A percentile compares a stretch with the other conserved stretches of the same genome.
Evolutionary conservation across 1,284 basidiomycete genomes (phyloP).

Genomic region (Tetrapyrgos nigripes): DNA sequence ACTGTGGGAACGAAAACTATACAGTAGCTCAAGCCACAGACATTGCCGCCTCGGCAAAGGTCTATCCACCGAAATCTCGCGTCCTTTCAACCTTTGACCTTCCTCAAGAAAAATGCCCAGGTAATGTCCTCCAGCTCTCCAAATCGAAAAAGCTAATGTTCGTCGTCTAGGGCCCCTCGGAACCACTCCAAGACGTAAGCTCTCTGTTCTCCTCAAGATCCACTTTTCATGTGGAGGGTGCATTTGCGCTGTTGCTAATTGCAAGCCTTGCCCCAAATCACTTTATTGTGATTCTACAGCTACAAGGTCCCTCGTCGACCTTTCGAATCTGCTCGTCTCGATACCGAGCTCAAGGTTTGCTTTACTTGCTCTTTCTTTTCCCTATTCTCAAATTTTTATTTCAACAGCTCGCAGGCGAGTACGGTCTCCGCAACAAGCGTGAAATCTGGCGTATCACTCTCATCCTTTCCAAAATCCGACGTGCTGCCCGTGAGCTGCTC

Average conservation of each 20-base stretch:
- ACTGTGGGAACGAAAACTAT: no score
- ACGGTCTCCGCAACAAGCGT: constrained; percentile 99
- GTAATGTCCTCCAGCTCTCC: constrained; percentile 51
- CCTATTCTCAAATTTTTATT: constrained; percentile 3
- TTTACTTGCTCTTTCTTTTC: background rate
- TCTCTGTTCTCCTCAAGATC: constrained; percentile 60
- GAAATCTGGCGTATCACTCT: constrained; percentile 99
- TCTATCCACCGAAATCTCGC: no score
- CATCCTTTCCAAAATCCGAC: constrained; percentile 98
- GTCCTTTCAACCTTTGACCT: constrained; percentile 41
- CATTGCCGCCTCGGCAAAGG: no score
- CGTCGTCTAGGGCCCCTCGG: constrained; percentile 74
- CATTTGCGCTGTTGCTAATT: constrained; percentile 64
- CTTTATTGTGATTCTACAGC: constrained; percentile 57
- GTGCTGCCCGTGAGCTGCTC: constrained; percentile 99
- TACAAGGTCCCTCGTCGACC: constrained; percentile 99
- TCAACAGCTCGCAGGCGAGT: constrained; percentile 99
- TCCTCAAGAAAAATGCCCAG: constrained; percentile 81
- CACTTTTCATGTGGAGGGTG: constrained; percentile 67
- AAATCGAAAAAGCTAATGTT: constrained; percentile 41
- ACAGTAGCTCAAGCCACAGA: constrained; percentile 11
- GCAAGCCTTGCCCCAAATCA: constrained; percentile 67
- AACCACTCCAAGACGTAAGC: constrained; percentile 91
- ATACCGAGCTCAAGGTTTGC: constrained; percentile 96
- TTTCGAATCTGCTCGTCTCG: constrained; percentile 97